These are phyloP conservation scores for Coniochaeta sp. DNA, from an alignment of 2,329 filamentous ascomycete genomes.

Conservation along the genomic window DNA sequence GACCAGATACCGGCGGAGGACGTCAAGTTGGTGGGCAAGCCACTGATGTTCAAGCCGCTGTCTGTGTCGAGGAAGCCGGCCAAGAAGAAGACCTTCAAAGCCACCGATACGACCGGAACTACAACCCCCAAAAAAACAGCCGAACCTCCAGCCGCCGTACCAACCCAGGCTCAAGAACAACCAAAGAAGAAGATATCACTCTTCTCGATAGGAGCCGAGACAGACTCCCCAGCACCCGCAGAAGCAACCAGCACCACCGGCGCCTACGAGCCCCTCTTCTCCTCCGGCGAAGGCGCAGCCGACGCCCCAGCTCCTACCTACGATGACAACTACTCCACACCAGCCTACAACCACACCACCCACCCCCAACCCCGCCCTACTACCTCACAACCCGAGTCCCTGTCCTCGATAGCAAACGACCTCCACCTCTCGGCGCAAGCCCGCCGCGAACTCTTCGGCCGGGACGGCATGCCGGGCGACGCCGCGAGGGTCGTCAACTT, in stretches of 20 bases:
- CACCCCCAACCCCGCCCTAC: conserved; percentile 10
- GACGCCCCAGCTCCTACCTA: conserved; percentile 12
- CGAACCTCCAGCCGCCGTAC: conserved; percentile 7
- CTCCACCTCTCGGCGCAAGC: conserved; percentile 73
- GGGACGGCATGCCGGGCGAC: conserved; percentile 39
- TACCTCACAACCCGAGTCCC: conserved; percentile 26
- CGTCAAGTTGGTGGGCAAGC: conserved; percentile 65
- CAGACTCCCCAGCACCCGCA: conserved; percentile 14
- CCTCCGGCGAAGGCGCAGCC: conserved; percentile 17
- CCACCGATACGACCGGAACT: conserved; percentile 8
- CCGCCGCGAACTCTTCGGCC: conserved; percentile 79
- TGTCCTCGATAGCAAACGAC: conserved; percentile 65
- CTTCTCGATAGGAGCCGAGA: conserved; percentile 54
- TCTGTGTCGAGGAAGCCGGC: conserved; percentile 71
- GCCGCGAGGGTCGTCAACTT: conserved; percentile 71
- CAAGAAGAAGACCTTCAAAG: conserved; percentile 45
- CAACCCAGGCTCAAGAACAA: conserved; percentile 8
- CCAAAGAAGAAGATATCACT: conserved; percentile 57
- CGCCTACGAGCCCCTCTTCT: conserved; percentile 47
- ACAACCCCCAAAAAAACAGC: conserved; percentile 8
- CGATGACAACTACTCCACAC: conserved; percentile 25
- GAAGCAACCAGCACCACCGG: conserved; percentile 14
- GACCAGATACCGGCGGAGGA: conserved; percentile 54
- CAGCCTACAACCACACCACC: conserved; percentile 21
- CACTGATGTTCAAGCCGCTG: conserved; percentile 81